Percentiles rank a stretch among this genome's conserved stretches.
These are phyloP conservation scores for Sporisorium sorghi DNA, from an alignment of 1,284 basidiomycete species.

Conservation along the genomic window DNA sequence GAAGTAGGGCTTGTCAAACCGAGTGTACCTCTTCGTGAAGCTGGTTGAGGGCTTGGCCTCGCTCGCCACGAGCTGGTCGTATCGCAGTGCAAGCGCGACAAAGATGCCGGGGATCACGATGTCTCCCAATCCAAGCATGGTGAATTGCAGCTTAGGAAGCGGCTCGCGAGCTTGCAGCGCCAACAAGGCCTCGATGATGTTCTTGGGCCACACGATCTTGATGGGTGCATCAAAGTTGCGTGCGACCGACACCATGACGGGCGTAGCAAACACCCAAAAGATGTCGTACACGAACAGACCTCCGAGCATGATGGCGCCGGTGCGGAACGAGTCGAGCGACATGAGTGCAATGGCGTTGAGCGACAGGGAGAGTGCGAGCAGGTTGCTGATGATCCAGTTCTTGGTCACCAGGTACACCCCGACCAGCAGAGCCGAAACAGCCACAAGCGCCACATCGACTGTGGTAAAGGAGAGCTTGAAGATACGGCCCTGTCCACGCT, in stretches of 20 bases:
- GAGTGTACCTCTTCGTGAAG: slow-evolving; percentile 54
- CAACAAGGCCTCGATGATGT: slow-evolving; percentile 41
- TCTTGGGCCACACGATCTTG: slow-evolving; percentile 73
- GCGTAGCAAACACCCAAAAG: slow-evolving; percentile 68
- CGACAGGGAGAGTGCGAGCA: slow-evolving; percentile 85
- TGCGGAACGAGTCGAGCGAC: slow-evolving; percentile 89
- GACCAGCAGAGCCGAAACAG: slow-evolving; percentile 77
- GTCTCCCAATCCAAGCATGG: slow-evolving; percentile 93
- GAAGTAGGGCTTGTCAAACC: slow-evolving; percentile 84
- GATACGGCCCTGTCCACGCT: slow-evolving; percentile 41
- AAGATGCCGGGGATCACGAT: slow-evolving; percentile 91
- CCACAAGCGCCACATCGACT: slow-evolving; percentile 76
- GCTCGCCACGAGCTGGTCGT: slow-evolving; percentile 77
- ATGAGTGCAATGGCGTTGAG: slow-evolving; percentile 84
- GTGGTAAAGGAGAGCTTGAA: slow-evolving; percentile 68
- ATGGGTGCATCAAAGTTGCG: slow-evolving; percentile 91
- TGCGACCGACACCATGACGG: slow-evolving; percentile 76
- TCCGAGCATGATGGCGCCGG: slow-evolving; percentile 83
- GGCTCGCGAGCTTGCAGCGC: slow-evolving; percentile 26
- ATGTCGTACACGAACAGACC: slow-evolving; percentile 68
- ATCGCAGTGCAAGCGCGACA: slow-evolving; percentile 86
- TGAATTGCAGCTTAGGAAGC: slow-evolving; percentile 74
- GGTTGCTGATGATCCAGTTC: slow-evolving; percentile 81
- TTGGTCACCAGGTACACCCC: slow-evolving; percentile 75
- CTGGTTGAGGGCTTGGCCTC: slow-evolving; percentile 44